These are phyloP conservation scores for Nakazawaea ishiwadae DNA, from an alignment of 805 yeast genomes.

Conservation along the genomic window DNA sequence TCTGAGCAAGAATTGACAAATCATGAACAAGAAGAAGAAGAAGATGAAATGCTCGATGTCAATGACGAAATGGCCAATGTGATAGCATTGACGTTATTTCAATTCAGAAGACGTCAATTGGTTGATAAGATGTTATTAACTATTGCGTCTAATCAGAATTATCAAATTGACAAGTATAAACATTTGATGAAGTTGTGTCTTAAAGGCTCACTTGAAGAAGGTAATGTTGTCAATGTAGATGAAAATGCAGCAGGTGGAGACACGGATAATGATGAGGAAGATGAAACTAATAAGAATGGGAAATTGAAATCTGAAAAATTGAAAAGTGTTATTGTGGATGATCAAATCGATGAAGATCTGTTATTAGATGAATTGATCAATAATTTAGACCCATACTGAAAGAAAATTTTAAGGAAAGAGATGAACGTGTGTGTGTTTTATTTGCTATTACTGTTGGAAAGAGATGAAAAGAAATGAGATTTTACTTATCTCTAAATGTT, in stretches of 20 bases:
- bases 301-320: neutral
- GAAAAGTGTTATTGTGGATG: neutral
- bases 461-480: too few species aligned
- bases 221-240: neutral
- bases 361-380: conserved; percentile 12
- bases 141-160: conserved; percentile 38
- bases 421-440: too few species aligned
- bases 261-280: conserved; percentile 3
- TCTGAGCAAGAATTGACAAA: conserved; percentile 25
- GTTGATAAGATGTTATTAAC: conserved; percentile 39
- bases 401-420: too few species aligned
- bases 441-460: too few species aligned
- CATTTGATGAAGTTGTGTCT: conserved; percentile 12
- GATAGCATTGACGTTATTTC: conserved; percentile 46
- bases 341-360: conserved; percentile 12
- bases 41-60: neutral
- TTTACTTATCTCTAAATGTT: too few species aligned
- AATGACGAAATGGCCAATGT: conserved; percentile 24
- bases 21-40: conserved; percentile 15
- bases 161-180: conserved; percentile 61
- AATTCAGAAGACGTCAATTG: conserved; percentile 49
- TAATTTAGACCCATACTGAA: conserved; percentile 8
- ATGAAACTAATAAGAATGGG: neutral
- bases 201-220: conserved; percentile 6
- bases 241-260: neutral